Evolutionary conservation across 106 monocot species (phyloP).

Genomic region (Gastrodia elata): DNA sequence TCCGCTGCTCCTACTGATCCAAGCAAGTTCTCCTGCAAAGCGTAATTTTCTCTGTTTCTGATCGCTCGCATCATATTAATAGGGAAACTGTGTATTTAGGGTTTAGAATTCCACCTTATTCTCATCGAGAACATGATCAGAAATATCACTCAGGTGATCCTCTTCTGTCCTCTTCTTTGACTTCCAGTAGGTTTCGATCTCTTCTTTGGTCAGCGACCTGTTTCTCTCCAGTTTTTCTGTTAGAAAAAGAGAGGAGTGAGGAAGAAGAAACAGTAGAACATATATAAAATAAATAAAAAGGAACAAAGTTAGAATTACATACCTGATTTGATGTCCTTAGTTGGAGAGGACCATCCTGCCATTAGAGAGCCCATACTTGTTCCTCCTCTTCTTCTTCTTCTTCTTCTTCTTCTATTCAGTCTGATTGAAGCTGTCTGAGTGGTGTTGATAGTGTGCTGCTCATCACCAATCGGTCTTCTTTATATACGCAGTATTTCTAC

Average conservation of each 20-base stretch:
- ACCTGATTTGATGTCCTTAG: conserved; percentile 28
- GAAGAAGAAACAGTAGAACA: conserved; percentile 3
- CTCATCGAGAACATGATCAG: not conserved
- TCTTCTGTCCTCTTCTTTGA: conserved; percentile 23
- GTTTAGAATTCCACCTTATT: conserved; percentile 17
- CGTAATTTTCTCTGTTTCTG: not conserved
- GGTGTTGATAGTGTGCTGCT: not conserved
- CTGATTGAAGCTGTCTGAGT: no score
- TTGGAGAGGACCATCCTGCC: conserved; percentile 31
- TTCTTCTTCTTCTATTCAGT: no score
- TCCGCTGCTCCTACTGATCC: conserved; percentile 9
- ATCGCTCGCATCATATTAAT: not conserved
- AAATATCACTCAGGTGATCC: not conserved
- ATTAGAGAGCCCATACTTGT: conserved; percentile 38
- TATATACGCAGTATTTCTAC: no score
- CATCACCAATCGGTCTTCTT: no score
- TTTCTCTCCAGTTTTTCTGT: conserved; percentile 29
- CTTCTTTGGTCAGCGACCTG: conserved; percentile 33
- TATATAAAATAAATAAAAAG: no score
- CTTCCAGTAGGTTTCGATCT: conserved; percentile 46
- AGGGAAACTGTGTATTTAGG: no score
- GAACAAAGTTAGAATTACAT: no score
- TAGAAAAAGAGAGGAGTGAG: not conserved
- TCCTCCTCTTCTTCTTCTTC: not conserved
- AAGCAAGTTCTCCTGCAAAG: conserved; percentile 18